phyloP scores from a whole-genome alignment of 257 asterid species.

The Gynochthodes officinalis region DNA sequence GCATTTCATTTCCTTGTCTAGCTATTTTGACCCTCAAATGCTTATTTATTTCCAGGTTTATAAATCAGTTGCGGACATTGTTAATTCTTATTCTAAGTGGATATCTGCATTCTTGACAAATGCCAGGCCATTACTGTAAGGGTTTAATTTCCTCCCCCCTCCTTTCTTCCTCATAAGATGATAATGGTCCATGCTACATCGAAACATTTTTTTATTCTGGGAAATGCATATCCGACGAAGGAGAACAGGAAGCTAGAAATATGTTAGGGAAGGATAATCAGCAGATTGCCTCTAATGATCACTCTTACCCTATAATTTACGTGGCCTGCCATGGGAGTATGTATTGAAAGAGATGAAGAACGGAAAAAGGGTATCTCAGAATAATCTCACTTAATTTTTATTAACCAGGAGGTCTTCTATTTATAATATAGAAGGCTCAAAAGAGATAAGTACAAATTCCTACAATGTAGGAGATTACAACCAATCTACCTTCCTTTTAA shows the following conservation, averaged over 20 bases:
- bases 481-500: too few relatives aligned
- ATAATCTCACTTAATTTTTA: too few relatives aligned
- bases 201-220: not conserved
- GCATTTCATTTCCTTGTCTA: not conserved
- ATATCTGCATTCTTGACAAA: constrained; percentile 52
- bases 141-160: constrained; percentile 24
- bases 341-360: too few relatives aligned
- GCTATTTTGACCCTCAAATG: constrained; percentile 19
- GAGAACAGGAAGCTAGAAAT: not conserved
- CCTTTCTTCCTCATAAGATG: constrained; percentile 5
- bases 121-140: constrained; percentile 65
- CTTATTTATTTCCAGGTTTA: constrained; percentile 47
- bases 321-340: not conserved
- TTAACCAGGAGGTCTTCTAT: too few relatives aligned
- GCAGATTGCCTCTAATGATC: not conserved
- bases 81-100: constrained; percentile 83
- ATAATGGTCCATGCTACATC: not conserved
- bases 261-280: not conserved
- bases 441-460: too few relatives aligned
- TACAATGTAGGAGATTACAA: too few relatives aligned
- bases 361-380: too few relatives aligned
- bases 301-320: not conserved
- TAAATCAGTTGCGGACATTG: constrained; percentile 75
- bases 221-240: not conserved
- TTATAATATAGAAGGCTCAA: too few relatives aligned